Conservation (phyloP, 495 filamentous ascomycete genomes). For the Talaromyces ruber region DNA sequence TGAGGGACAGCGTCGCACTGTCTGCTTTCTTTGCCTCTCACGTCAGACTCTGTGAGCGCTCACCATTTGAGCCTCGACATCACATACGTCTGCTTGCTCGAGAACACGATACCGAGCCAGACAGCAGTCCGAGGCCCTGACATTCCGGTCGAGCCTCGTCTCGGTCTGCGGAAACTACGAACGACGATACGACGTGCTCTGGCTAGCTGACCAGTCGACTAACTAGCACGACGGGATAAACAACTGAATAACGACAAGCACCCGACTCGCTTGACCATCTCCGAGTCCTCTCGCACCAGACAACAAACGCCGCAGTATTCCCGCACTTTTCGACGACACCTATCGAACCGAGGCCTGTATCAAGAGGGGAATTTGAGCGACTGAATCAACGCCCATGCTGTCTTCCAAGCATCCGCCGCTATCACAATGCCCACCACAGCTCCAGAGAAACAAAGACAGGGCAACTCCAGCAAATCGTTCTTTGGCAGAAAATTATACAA, state of each 20-base stretch:
- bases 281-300: not conserved
- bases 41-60: not conserved
- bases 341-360: not conserved
- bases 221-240: not conserved
- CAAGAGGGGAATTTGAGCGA: not conserved
- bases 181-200: not conserved
- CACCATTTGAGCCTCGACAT: not conserved
- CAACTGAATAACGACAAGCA: not conserved
- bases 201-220: not conserved
- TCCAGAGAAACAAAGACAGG: constrained; percentile 72
- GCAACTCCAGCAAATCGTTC: constrained; percentile 79
- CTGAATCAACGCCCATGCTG: constrained; percentile 27
- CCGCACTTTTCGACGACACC: not conserved
- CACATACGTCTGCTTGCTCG: not conserved
- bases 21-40: not conserved
- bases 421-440: constrained; percentile 46
- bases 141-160: constrained; percentile 8
- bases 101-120: not conserved
- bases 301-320: not conserved
- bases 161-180: not conserved
- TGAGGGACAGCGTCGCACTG: not conserved
- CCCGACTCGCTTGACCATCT: not conserved
- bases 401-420: constrained; percentile 25
- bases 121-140: not conserved
- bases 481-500: constrained; percentile 71